phyloP scores from a whole-genome alignment of 352 stramenopile species.

The Phytophthora tentaculata region DNA sequence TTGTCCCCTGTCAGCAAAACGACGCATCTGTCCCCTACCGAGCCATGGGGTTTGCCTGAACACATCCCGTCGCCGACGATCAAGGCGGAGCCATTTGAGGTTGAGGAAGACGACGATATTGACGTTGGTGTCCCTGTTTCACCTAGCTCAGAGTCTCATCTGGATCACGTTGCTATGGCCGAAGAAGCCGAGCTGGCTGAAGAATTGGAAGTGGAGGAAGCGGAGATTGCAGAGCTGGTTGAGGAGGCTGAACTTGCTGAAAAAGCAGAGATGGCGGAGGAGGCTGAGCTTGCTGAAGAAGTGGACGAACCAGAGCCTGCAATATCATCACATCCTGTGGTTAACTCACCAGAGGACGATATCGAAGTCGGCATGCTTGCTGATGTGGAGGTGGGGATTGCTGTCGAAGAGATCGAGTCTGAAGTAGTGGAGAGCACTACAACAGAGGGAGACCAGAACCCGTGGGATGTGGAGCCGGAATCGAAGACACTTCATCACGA shows the following conservation, averaged over 20 bases:
- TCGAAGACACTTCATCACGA: conserved; percentile 18
- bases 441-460: conserved; percentile 21
- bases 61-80: conserved; percentile 30
- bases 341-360: conserved; percentile 17
- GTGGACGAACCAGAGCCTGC: conserved; percentile 22
- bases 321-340: conserved; percentile 19
- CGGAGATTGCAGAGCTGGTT: conserved; percentile 14
- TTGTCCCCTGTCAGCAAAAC: conserved; percentile 28
- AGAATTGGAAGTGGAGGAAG: conserved; percentile 15
- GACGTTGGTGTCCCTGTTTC: conserved; percentile 23
- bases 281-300: conserved; percentile 25
- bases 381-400: conserved; percentile 43
- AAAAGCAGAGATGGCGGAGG: conserved; percentile 16
- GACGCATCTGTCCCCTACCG: conserved; percentile 40
- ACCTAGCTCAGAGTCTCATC: conserved; percentile 8
- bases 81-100: conserved; percentile 17
- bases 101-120: conserved; percentile 26
- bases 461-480: conserved; percentile 41
- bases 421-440: conserved; percentile 27
- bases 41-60: conserved; percentile 43
- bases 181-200: conserved; percentile 26
- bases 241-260: conserved; percentile 25
- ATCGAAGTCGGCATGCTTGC: conserved; percentile 49
- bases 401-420: conserved; percentile 30
- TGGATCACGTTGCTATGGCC: conserved; percentile 18